These are phyloP conservation scores for Diaporthe citrichinensis DNA, from an alignment of 2,329 filamentous ascomycete species.

Conservation along the genomic window DNA sequence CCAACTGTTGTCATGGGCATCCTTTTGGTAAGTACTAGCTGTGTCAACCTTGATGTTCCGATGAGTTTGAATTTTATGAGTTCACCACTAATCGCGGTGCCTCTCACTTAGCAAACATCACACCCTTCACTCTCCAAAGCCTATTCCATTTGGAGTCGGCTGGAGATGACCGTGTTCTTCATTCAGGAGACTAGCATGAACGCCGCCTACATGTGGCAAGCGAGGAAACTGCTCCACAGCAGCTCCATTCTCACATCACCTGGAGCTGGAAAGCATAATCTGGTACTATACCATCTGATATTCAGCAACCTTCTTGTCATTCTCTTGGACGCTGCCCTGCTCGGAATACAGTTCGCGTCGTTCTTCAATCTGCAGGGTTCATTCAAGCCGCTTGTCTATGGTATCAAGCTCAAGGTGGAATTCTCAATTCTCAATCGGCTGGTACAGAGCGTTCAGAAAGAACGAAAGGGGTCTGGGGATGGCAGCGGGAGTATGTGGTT, in stretches of 20 bases:
- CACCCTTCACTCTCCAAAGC: not conserved
- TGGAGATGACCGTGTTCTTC: conserved; percentile 6
- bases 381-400: not conserved
- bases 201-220: not conserved
- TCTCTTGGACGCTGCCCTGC: not conserved
- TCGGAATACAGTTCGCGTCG: not conserved
- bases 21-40: not conserved
- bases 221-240: not conserved
- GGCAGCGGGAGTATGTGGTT: not conserved
- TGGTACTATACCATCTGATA: not conserved
- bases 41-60: not conserved
- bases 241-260: not conserved
- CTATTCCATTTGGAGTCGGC: not conserved
- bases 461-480: not conserved
- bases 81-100: not conserved
- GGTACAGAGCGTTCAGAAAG: not conserved
- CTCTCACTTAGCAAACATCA: not conserved
- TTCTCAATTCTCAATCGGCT: not conserved
- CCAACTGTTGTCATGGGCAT: not conserved
- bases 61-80: not conserved
- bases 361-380: not conserved
- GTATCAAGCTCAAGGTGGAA: not conserved
- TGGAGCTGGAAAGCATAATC: not conserved
- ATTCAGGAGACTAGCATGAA: not conserved
- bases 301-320: not conserved